These are phyloP conservation scores for Aspergillus neoniger DNA, from an alignment of 2,329 filamentous ascomycete genomes.

Conservation along the genomic window DNA sequence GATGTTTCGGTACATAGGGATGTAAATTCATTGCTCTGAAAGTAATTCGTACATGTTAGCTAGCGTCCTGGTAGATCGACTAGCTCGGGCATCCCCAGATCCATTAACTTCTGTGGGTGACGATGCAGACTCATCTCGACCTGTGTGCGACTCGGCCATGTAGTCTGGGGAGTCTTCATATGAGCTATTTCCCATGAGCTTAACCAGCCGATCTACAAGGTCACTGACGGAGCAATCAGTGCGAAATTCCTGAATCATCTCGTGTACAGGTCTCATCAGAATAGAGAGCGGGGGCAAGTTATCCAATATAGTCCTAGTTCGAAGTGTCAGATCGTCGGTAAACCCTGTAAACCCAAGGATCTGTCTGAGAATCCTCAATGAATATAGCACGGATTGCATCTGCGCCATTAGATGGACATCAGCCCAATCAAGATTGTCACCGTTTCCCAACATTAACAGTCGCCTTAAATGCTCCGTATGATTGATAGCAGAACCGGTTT, in stretches of 20 bases:
- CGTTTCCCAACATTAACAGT: conserved; percentile 34
- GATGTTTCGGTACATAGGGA: neutral
- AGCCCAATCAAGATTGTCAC: conserved; percentile 55
- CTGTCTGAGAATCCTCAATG: conserved; percentile 61
- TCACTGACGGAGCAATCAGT: conserved; percentile 11
- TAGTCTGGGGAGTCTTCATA: neutral
- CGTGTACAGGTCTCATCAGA: conserved; percentile 30
- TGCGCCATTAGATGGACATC: conserved; percentile 64
- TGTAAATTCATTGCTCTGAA: conserved; percentile 7
- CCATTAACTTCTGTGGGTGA: neutral
- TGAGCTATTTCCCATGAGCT: neutral
- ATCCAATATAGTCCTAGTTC: conserved; percentile 24
- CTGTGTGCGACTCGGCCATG: neutral
- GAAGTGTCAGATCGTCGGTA: conserved; percentile 11
- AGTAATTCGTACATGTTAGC: conserved; percentile 19
- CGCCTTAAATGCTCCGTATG: conserved; percentile 23
- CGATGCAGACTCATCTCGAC: neutral
- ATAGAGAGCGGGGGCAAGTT: conserved; percentile 32
- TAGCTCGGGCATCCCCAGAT: neutral
- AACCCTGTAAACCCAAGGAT: conserved; percentile 43
- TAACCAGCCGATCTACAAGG: conserved; percentile 11
- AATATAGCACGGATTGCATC: conserved; percentile 63
- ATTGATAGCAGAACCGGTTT: conserved; percentile 16
- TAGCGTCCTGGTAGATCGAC: neutral
- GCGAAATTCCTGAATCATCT: conserved; percentile 19